A percentile compares a stretch with the other conserved stretches of the same genome.
Conservation (phyloP, 176 grass and related monocot species). For the Poa annua region DNA sequence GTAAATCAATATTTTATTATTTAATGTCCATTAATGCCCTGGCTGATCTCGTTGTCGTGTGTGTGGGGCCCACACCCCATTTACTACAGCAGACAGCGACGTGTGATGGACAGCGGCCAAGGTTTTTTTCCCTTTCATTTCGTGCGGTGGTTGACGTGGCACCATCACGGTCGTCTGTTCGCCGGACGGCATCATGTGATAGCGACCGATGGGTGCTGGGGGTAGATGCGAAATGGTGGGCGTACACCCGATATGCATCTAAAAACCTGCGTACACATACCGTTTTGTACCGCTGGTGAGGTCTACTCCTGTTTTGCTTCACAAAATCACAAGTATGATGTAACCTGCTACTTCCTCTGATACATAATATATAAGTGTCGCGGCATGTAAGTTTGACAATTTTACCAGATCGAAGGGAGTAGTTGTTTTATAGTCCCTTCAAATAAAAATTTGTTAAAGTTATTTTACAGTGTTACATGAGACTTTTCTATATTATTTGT, state of each 20-base stretch:
- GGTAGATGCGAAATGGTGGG: not conserved
- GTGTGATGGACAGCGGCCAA: conserved; percentile 43
- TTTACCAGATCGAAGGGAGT: too few species aligned
- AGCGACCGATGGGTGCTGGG: conserved; percentile 27
- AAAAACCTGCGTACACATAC: not conserved
- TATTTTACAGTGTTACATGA: too few species aligned
- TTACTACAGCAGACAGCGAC: conserved; percentile 48
- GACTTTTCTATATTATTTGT: not conserved
- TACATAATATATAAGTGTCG: too few species aligned
- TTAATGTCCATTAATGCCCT: not conserved
- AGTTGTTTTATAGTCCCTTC: too few species aligned
- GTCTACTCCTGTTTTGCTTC: not conserved
- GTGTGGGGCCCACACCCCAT: not conserved
- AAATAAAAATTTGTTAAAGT: too few species aligned
- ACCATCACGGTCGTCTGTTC: conserved; percentile 3
- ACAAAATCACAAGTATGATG: too few species aligned
- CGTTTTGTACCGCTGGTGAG: not conserved
- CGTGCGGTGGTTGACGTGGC: conserved; percentile 37
- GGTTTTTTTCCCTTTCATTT: not conserved
- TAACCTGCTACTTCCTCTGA: too few species aligned
- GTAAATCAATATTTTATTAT: not conserved
- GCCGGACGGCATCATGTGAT: conserved; percentile 34
- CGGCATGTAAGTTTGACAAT: too few species aligned
- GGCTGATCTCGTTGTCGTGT: conserved; percentile 30
- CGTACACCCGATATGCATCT: conserved; percentile 13